Conservation (phyloP, 805 yeast species). For the Wickerhamiella azymoides region DNA sequence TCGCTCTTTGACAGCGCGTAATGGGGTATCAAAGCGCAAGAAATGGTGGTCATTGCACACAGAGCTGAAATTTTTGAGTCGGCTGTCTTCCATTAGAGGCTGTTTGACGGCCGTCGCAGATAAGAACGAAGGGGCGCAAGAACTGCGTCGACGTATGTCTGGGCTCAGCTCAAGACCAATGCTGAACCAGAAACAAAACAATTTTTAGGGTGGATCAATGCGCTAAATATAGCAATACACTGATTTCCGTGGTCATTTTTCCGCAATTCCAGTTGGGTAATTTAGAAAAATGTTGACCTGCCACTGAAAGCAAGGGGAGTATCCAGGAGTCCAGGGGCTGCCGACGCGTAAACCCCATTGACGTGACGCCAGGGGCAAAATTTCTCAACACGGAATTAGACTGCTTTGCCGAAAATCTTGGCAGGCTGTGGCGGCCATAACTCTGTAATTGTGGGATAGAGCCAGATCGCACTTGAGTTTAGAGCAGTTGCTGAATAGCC, state of each 20-base stretch:
- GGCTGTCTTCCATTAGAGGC: too few species aligned
- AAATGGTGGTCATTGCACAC: too few species aligned
- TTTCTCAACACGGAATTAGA: too few species aligned
- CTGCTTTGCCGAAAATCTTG: too few species aligned
- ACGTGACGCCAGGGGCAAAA: too few species aligned
- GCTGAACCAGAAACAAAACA: background rate
- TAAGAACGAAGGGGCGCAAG: background rate
- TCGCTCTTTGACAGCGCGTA: too few species aligned
- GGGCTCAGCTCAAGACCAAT: background rate
- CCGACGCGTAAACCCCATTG: background rate
- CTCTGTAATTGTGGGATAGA: too few species aligned
- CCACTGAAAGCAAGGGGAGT: background rate
- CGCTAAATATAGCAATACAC: background rate
- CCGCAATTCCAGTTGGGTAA: background rate
- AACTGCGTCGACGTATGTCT: background rate
- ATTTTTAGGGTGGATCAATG: background rate
- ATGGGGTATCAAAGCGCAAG: too few species aligned
- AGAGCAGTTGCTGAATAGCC: too few species aligned
- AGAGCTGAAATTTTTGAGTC: too few species aligned
- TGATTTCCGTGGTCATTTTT: background rate
- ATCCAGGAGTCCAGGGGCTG: background rate
- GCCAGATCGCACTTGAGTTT: too few species aligned
- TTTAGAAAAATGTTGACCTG: background rate
- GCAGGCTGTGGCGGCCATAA: too few species aligned
- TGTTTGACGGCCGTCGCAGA: background rate